Conservation (phyloP, 2,329 filamentous ascomycete genomes). For the Lasiodiplodia sp. region DNA sequence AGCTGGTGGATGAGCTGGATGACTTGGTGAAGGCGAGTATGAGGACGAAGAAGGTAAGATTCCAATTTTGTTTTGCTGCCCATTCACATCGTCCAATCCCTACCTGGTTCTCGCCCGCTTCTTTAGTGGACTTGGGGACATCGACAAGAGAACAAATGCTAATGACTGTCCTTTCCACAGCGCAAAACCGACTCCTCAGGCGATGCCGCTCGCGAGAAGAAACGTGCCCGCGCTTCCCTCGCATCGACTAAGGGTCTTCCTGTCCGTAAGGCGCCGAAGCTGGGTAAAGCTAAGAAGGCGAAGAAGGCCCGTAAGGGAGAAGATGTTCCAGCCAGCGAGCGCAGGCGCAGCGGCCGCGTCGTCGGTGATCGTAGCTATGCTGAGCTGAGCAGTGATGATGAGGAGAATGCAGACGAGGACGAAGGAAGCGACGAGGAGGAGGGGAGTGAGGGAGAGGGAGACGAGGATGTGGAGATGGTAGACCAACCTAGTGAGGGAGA, state of each 20-base stretch:
- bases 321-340: constrained; percentile 49
- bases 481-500: constrained; percentile 33
- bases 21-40: constrained; percentile 73
- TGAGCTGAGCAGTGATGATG: constrained; percentile 47
- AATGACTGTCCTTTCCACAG: constrained; percentile 33
- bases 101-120: constrained; percentile 35
- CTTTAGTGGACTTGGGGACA: neutral
- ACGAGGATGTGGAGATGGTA: constrained; percentile 36
- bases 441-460: constrained; percentile 41
- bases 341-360: constrained; percentile 53
- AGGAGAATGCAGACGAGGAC: constrained; percentile 32
- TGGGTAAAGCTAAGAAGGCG: constrained; percentile 49
- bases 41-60: constrained; percentile 63
- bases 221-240: constrained; percentile 38
- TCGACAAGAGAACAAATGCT: constrained; percentile 34
- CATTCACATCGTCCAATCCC: neutral
- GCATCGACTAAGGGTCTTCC: constrained; percentile 39
- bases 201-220: constrained; percentile 44
- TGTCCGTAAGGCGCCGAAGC: constrained; percentile 42
- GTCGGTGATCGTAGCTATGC: constrained; percentile 53
- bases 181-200: constrained; percentile 35
- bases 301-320: constrained; percentile 37
- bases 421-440: constrained; percentile 37
- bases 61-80: neutral
- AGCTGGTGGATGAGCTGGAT: constrained; percentile 76